These are phyloP conservation scores for Mycosarcoma maydis DNA, from an alignment of 1,284 basidiomycete genomes.

Conservation along the genomic window DNA sequence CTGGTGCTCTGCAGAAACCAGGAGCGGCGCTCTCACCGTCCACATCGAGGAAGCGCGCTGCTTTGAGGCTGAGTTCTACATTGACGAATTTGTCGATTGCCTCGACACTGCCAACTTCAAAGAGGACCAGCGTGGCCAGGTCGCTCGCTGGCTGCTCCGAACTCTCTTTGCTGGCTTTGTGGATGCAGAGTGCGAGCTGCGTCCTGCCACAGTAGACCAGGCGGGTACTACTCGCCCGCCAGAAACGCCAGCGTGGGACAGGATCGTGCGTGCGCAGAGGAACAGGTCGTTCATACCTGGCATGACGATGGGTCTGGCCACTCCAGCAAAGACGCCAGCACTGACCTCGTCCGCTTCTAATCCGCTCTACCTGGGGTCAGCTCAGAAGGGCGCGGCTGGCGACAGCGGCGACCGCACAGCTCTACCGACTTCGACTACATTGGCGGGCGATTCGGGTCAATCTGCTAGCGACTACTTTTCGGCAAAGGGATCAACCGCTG, in stretches of 20 bases:
- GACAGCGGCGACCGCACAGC: constrained; percentile 14
- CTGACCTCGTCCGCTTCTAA: constrained; percentile 29
- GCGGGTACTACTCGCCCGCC: constrained; percentile 5
- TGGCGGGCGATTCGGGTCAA: constrained; percentile 5
- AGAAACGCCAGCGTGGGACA: constrained; percentile 43
- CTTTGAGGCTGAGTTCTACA: constrained; percentile 94
- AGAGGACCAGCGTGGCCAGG: constrained; percentile 74
- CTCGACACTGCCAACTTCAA: constrained; percentile 68
- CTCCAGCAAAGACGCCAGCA: constrained; percentile 51
- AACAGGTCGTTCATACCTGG: constrained; percentile 65
- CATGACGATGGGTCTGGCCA: constrained; percentile 55
- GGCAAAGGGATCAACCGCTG: constrained; percentile 12
- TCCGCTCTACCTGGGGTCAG: constrained; percentile 18
- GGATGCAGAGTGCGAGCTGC: constrained; percentile 56
- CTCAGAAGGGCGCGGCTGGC: constrained; percentile 11
- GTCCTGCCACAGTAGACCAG: constrained; percentile 10
- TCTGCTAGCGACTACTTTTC: constrained; percentile 49
- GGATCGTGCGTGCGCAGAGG: constrained; percentile 22
- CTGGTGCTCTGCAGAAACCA: constrained; percentile 91
- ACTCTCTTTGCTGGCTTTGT: constrained; percentile 63
- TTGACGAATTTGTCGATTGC: constrained; percentile 77
- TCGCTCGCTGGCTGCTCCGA: constrained; percentile 64
- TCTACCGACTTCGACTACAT: constrained; percentile 25
- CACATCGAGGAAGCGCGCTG: constrained; percentile 82
- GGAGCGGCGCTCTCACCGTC: constrained; percentile 85